A percentile compares a stretch with the other conserved stretches of the same genome.
phyloP scores from a whole-genome alignment of 352 stramenopile species.

The Phytophthora fragariaefolia region DNA sequence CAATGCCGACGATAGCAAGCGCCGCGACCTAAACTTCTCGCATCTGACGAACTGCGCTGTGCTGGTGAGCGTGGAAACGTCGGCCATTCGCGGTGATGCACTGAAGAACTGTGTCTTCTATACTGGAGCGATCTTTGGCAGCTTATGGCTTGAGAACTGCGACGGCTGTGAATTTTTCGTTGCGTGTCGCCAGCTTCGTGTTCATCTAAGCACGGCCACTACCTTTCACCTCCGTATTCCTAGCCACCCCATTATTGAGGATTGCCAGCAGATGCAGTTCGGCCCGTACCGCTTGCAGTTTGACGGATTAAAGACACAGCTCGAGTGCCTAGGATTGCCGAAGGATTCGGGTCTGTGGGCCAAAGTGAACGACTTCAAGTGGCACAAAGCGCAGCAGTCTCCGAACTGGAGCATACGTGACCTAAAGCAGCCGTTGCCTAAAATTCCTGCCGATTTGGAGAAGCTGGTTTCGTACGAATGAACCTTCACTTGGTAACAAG shows the following conservation, averaged over 20 bases:
- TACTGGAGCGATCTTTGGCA: constrained; percentile 80
- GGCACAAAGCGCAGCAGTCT: constrained; percentile 86
- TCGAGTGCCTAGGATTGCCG: constrained; percentile 58
- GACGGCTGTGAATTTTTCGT: constrained; percentile 80
- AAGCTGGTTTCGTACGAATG: constrained; percentile 48
- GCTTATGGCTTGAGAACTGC: constrained; percentile 87
- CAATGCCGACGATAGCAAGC: constrained; percentile 31
- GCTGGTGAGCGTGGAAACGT: constrained; percentile 70
- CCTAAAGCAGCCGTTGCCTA: constrained; percentile 49
- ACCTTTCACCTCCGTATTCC: constrained; percentile 84
- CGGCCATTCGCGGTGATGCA: constrained; percentile 71
- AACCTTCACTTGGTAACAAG: not conserved
- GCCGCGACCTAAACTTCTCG: constrained; percentile 78
- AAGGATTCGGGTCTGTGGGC: constrained; percentile 78
- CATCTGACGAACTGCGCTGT: constrained; percentile 77
- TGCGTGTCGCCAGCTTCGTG: constrained; percentile 85
- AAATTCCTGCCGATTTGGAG: constrained; percentile 45
- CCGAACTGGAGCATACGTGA: constrained; percentile 85
- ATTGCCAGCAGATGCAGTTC: constrained; percentile 87
- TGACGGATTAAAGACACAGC: constrained; percentile 59
- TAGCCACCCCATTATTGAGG: constrained; percentile 92
- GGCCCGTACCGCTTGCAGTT: constrained; percentile 78
- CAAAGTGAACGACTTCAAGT: constrained; percentile 94
- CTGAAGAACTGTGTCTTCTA: constrained; percentile 81
- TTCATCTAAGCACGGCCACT: constrained; percentile 75